Evolutionary conservation across 768 basidiomycete species (phyloP), one percentile per base, ranked within the genome.

Genomic region (Auriscalpium orientale): DNA sequence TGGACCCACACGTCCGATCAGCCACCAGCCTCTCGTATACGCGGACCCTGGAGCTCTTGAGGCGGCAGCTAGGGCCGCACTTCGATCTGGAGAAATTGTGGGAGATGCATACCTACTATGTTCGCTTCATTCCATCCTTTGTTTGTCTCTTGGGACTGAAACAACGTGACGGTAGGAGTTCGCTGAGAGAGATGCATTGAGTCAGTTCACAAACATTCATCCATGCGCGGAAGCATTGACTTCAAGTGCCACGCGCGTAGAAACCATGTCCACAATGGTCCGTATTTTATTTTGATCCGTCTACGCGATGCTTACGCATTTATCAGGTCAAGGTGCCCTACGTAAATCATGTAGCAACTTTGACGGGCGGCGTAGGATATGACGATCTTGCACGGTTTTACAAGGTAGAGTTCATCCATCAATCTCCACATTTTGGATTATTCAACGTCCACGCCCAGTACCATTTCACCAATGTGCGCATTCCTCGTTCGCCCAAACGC

Each of bases 101-200:
- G 76, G 74, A 76, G 54, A 71, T 66, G 62, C 77, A 79, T 55
- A 76, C 74, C 9, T 70, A 71, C 60, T 78, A 75, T 59, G 75
- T 76, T 53, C 61, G 65, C 47, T 46, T 9, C 20, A 16, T 53
- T 38, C 33, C 36, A 15, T 13, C 22, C 6, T 43, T 34, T 16
- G 15, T 46, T 2, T 20, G 18, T 8, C n/a, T 45, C 18, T 44
- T 16, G 9, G 21, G 36, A 33, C 18, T 47, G 36, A 46, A 40
- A 35, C 21, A 21, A 49, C 5, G 38, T 54, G 20, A 21, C 36
- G 16, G 22, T 50, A 72, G 71, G 75, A 76, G 58, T 76, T 76
- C 47, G 66, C 56, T 8, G 72, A 74, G 57, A 66, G 79, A 28
- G 63, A 71, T 46, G 72, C 76, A 4, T 55, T 54, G 22, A 75